phyloP scores from a whole-genome alignment of 2,329 filamentous ascomycete genomes.

The Plenodomus tracheiphilus region DNA sequence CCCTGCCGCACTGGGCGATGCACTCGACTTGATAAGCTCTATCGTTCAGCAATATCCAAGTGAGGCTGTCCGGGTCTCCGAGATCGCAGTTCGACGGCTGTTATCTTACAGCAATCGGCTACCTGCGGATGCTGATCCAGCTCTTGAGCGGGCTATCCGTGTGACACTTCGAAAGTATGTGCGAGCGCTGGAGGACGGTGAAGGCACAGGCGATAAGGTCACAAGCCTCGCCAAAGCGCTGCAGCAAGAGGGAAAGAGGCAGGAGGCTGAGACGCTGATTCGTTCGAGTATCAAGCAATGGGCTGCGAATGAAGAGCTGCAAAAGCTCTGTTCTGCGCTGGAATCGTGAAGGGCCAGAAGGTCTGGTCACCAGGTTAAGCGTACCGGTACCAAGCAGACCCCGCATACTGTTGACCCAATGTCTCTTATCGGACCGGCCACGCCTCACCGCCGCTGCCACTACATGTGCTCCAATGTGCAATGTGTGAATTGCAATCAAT shows the following conservation, averaged over 20 bases:
- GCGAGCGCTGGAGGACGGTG: slow-evolving; percentile 29
- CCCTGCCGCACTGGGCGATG: slow-evolving; percentile 68
- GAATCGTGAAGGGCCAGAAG: slow-evolving; percentile 22
- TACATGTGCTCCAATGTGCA: slow-evolving; percentile 17
- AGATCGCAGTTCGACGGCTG: slow-evolving; percentile 55
- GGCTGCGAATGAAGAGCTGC: slow-evolving; percentile 33
- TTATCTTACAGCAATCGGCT: slow-evolving; percentile 48
- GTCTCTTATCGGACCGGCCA: slow-evolving; percentile 16
- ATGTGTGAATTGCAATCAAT: slow-evolving; percentile 10
- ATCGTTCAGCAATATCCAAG: slow-evolving; percentile 46
- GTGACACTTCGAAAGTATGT: slow-evolving; percentile 46
- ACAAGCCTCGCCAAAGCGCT: slow-evolving; percentile 25
- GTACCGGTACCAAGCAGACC: slow-evolving; percentile 23
- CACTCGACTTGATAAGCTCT: slow-evolving; percentile 65
- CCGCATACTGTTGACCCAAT: slow-evolving; percentile 17
- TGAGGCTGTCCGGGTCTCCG: slow-evolving; percentile 45
- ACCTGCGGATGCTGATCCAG: slow-evolving; percentile 54
- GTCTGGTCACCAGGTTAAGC: too few species aligned
- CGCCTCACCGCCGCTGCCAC: slow-evolving; percentile 27
- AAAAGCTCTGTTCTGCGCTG: slow-evolving; percentile 25
- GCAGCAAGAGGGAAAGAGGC: slow-evolving; percentile 28
- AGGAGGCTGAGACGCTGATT: slow-evolving; percentile 33
- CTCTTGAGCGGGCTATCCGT: slow-evolving; percentile 56
- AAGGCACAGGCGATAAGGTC: slow-evolving; percentile 30
- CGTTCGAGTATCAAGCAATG: slow-evolving; percentile 33